These are phyloP conservation scores for Xylaria sp. DNA, from an alignment of 2,329 filamentous ascomycete genomes.

Conservation along the genomic window DNA sequence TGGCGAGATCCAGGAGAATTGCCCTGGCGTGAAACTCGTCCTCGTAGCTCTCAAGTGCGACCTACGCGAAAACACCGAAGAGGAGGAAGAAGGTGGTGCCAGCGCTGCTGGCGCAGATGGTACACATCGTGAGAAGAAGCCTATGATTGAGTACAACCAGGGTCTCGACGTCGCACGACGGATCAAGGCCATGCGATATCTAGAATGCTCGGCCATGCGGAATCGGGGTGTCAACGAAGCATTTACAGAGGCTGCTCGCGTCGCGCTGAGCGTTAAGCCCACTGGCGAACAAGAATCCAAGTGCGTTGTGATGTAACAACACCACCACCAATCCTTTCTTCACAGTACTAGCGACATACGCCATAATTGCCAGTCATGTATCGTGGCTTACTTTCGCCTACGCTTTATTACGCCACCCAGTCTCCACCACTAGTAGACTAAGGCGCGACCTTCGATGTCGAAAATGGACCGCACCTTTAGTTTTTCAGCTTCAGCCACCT, in stretches of 20 bases:
- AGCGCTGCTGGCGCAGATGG: conserved; percentile 53
- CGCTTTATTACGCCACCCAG: conserved; percentile 8
- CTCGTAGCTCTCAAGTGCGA: conserved; percentile 98
- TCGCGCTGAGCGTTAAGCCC: conserved; percentile 81
- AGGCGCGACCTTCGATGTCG: conserved; percentile 10
- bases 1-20: conserved; percentile 97
- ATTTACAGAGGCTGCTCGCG: conserved; percentile 96
- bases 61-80: conserved; percentile 79
- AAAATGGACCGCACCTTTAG: conserved; percentile 9
- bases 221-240: conserved; percentile 98
- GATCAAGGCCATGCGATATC: conserved; percentile 92
- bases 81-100: conserved; percentile 70
- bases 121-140: conserved; percentile 68
- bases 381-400: conserved; percentile 2
- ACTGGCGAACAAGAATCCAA: conserved; percentile 69
- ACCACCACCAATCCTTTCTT: not conserved
- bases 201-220: conserved; percentile 98
- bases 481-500: conserved; percentile 14
- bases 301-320: conserved; percentile 68
- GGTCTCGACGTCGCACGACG: conserved; percentile 90
- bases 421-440: not conserved
- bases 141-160: conserved; percentile 89
- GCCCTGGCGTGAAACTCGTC: conserved; percentile 92
- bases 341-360: not conserved
- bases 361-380: conserved; percentile 6